Base-by-base conservation (phyloP, 1,139 yeast species). In the Protomyces macrosporus region DNA sequence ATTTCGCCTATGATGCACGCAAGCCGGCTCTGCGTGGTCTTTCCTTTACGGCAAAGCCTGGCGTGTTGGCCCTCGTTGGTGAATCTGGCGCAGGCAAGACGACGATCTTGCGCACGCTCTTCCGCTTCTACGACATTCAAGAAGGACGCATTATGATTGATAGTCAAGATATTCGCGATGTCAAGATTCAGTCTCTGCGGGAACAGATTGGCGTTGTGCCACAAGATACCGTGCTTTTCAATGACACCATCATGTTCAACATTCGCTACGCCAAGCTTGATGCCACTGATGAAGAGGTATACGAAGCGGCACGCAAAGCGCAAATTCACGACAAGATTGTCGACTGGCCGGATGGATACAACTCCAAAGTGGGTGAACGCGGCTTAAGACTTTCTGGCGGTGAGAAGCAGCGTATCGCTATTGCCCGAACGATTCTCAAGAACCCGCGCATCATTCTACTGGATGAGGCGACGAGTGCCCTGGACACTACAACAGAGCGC, bases 1-100 rank as follows among this genome's bases (percentile, higher is more conserved):
- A 91, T 0, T 93, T 93, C 76, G 96, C 97, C 1, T 93, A 93
- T 74, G 90, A 87, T 71, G 88, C 90, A 2, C 93, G 88, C 61
- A 79, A 97, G 69, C 91, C 93, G 50, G 95, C 93, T 69, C 79
- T 93, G 71, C 79, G 82, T 55, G 87, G 91, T 73, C 90, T 95
- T 5, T 77, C 85, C 0, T 91, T 93, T 71, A 83, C 85, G 0
- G 88, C 93, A 59, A 97, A 97, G 3, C 90, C 96, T 1, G 98
- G 98, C 3, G 87, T 86, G 71, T 90, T 88, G 36, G 96, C 96
- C 3, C 82, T 88, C 69, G 96, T 88, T 12, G 96, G 96, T 1
- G 95, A 95, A 0, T 84, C 90, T n/a, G 96, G 96, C 6, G 84
- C 88, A 72, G 99, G 98, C 42, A 93, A 93, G 75, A 90, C 97